Percentiles rank a stretch among this genome's conserved stretches.
These are phyloP conservation scores for Turnera subulata DNA, from an alignment of 345 rosid genomes.

Conservation along the genomic window DNA sequence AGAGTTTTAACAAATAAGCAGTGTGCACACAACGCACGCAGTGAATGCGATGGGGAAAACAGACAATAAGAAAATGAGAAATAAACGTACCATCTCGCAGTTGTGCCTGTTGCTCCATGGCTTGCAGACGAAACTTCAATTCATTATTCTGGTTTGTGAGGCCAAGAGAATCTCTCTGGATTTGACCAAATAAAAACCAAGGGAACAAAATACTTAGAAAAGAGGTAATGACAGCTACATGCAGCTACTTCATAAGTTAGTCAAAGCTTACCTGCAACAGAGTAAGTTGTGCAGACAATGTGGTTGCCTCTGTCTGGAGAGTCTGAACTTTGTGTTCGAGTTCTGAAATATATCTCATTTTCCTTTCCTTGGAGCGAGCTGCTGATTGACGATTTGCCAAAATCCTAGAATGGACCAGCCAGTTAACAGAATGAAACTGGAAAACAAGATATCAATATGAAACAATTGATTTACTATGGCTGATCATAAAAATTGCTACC, in stretches of 20 bases:
- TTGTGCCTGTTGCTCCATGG: slow-evolving; percentile 96
- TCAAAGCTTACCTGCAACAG: slow-evolving; percentile 61
- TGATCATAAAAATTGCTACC: slow-evolving; percentile 41
- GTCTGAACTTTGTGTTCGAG: slow-evolving; percentile 97
- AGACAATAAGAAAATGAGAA: too few relatives aligned
- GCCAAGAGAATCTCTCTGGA: slow-evolving; percentile 39
- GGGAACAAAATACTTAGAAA: slow-evolving; percentile 1
- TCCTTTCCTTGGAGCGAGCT: slow-evolving; percentile 94
- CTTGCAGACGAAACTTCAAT: slow-evolving; percentile 90
- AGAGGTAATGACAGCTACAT: background rate
- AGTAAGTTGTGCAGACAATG: slow-evolving; percentile 92
- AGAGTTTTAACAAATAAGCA: too few relatives aligned
- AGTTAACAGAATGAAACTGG: background rate
- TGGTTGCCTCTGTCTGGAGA: slow-evolving; percentile 92
- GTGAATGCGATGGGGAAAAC: too few relatives aligned
- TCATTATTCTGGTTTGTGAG: slow-evolving; percentile 87
- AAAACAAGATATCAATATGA: background rate
- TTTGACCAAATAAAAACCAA: slow-evolving; percentile 1
- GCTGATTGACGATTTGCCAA: slow-evolving; percentile 94
- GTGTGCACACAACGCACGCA: too few relatives aligned
- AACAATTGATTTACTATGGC: background rate
- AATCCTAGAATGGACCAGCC: slow-evolving; percentile 45
- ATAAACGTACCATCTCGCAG: slow-evolving; percentile 27
- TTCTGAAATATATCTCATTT: slow-evolving; percentile 88
- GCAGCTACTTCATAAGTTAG: background rate